Conservation (phyloP, 805 yeast genomes). For the Grigorovia humatica region DNA sequence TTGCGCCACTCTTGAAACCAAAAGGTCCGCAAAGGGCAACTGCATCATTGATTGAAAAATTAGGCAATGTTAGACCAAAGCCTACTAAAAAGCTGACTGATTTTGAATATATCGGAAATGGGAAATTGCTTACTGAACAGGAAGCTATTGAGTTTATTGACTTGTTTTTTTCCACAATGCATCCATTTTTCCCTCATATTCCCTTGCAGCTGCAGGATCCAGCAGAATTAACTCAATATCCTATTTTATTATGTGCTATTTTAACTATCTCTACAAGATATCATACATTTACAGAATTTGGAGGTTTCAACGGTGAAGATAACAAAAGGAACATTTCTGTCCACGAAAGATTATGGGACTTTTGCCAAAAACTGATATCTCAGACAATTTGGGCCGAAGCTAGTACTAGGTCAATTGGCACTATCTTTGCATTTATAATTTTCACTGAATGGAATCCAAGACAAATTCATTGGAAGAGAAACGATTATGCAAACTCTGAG, state of each 20-base stretch:
- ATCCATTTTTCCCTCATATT: slow-evolving; percentile 83
- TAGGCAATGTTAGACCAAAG: slow-evolving; percentile 26
- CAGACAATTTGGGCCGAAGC: slow-evolving; percentile 94
- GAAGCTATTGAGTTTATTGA: slow-evolving; percentile 51
- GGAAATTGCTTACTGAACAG: slow-evolving; percentile 46
- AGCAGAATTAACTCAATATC: slow-evolving; percentile 60
- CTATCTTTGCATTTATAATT: slow-evolving; percentile 71
- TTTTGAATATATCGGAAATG: slow-evolving; percentile 47
- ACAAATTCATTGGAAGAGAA: slow-evolving; percentile 83
- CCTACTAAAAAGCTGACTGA: slow-evolving; percentile 37
- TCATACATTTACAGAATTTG: slow-evolving; percentile 43
- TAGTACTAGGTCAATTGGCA: slow-evolving; percentile 75
- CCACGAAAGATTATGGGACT: slow-evolving; percentile 76
- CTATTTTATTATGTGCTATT: slow-evolving; percentile 70
- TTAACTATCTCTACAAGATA: slow-evolving; percentile 74
- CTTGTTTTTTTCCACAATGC: slow-evolving; percentile 65
- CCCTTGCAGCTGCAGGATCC: slow-evolving; percentile 65
- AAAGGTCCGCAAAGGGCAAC: slow-evolving; percentile 17
- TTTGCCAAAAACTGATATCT: slow-evolving; percentile 70
- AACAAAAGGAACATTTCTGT: slow-evolving; percentile 42
- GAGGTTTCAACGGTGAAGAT: slow-evolving; percentile 24
- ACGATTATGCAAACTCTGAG: slow-evolving; percentile 68
- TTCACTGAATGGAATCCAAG: slow-evolving; percentile 95
- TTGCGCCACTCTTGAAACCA: slow-evolving; percentile 20
- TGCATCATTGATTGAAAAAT: slow-evolving; percentile 26